These are phyloP conservation scores for Hypoxylon cercidicola DNA, from an alignment of 495 filamentous ascomycete genomes.

Conservation along the genomic window DNA sequence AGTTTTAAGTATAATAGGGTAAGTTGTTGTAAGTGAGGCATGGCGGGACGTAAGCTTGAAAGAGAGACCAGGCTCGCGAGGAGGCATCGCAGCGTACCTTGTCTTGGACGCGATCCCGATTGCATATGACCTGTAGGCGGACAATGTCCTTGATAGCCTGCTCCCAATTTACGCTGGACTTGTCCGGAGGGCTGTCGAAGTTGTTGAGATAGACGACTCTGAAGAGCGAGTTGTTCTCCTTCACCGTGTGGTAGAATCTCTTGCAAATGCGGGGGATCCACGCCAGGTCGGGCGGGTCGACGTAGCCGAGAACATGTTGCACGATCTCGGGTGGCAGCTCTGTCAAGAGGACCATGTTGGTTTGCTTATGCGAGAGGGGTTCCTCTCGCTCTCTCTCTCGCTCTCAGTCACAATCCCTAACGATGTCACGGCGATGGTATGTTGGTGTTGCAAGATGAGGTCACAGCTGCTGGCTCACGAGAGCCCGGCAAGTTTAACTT, in stretches of 20 bases:
- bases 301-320: slow-evolving; percentile 62
- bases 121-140: slow-evolving; percentile 57
- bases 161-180: slow-evolving; percentile 59
- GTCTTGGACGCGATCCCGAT: slow-evolving; percentile 36
- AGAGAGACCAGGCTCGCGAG: slow-evolving; percentile 37
- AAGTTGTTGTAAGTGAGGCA: neutral
- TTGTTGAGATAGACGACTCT: slow-evolving; percentile 62
- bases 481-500: slow-evolving; percentile 16
- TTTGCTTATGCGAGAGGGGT: neutral
- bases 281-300: slow-evolving; percentile 64
- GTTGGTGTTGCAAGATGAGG: slow-evolving; percentile 21
- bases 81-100: slow-evolving; percentile 48
- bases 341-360: slow-evolving; percentile 46
- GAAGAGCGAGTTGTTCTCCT: slow-evolving; percentile 61
- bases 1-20: neutral
- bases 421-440: neutral
- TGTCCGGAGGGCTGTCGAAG: slow-evolving; percentile 49
- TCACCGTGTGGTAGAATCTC: slow-evolving; percentile 57
- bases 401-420: slow-evolving; percentile 1
- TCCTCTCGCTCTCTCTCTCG: neutral
- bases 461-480: slow-evolving; percentile 18
- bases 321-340: slow-evolving; percentile 68
- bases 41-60: slow-evolving; percentile 37
- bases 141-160: slow-evolving; percentile 58
- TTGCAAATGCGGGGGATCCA: slow-evolving; percentile 59